Percentiles rank a stretch among this genome's conserved stretches.
Conservation (phyloP, 2,329 filamentous ascomycete genomes). For the Epichloe sibirici region DNA sequence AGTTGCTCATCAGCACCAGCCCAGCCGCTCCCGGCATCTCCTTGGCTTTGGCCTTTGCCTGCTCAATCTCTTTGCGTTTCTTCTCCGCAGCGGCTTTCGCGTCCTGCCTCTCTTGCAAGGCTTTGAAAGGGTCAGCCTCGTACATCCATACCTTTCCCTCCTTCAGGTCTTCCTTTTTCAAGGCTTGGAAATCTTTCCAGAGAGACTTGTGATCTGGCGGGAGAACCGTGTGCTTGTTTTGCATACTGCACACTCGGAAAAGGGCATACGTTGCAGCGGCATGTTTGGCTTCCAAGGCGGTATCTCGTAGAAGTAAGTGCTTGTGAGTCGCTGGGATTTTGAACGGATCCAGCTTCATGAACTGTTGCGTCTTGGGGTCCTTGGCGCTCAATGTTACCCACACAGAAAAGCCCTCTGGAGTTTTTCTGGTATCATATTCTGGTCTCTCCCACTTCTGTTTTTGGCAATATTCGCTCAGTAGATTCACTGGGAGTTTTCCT, state of each 20-base stretch:
- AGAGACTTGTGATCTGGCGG: constrained; percentile 80
- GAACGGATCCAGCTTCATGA: constrained; percentile 65
- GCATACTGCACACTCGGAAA: constrained; percentile 87
- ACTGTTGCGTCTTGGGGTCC: constrained; percentile 74
- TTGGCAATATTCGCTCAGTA: constrained; percentile 88
- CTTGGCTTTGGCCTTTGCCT: constrained; percentile 54
- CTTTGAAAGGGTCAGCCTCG: constrained; percentile 84
- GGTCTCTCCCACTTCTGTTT: constrained; percentile 93
- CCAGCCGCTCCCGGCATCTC: constrained; percentile 48
- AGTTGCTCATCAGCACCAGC: constrained; percentile 37
- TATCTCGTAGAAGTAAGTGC: constrained; percentile 62
- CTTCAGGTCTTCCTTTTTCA: constrained; percentile 72
- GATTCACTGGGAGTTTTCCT: constrained; percentile 86
- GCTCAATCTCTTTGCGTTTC: constrained; percentile 60
- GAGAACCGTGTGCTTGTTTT: constrained; percentile 88
- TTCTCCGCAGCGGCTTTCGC: constrained; percentile 66
- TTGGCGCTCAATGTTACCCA: constrained; percentile 65
- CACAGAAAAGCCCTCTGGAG: constrained; percentile 61
- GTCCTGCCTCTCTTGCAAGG: constrained; percentile 67
- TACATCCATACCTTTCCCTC: constrained; percentile 81
- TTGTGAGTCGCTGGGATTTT: constrained; percentile 66
- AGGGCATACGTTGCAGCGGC: constrained; percentile 86
- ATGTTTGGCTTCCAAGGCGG: constrained; percentile 81
- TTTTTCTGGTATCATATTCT: constrained; percentile 74
- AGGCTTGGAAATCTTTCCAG: constrained; percentile 79